Evolutionary conservation across 768 basidiomycete genomes (phyloP).

Genomic region (Leccinum subtestaceum): DNA sequence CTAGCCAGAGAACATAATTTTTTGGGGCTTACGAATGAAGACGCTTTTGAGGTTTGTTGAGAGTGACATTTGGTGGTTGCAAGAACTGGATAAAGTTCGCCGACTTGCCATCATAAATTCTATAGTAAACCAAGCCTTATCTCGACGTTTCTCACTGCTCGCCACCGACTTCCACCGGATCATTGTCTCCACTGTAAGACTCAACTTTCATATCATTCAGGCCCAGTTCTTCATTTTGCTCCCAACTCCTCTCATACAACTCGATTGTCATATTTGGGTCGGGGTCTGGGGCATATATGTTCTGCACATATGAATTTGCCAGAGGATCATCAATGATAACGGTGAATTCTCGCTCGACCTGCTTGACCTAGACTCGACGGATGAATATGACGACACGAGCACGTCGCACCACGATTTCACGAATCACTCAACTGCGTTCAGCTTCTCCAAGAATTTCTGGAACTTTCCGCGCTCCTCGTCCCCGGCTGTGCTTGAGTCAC

Average conservation of each 20-base stretch:
- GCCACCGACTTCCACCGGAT: no score
- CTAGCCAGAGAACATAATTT: not conserved
- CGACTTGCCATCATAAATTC: no score
- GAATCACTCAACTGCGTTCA: constrained; percentile 60
- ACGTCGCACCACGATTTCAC: not conserved
- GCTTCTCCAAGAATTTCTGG: constrained; percentile 66
- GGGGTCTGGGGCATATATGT: constrained; percentile 94
- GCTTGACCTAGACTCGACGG: constrained; percentile 57
- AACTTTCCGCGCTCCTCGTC: constrained; percentile 57
- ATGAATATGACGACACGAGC: not conserved
- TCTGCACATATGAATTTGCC: constrained; percentile 94
- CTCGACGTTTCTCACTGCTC: no score
- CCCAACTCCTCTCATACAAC: constrained; percentile 77
- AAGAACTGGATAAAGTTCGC: no score
- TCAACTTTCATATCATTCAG: constrained; percentile 89
- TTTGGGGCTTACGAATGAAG: not conserved
- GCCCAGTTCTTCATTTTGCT: constrained; percentile 94
- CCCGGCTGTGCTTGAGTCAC: constrained; percentile 52
- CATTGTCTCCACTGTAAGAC: constrained; percentile 20
- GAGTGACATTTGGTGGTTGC: no score
- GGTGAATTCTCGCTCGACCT: constrained; percentile 78
- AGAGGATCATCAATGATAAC: constrained; percentile 94
- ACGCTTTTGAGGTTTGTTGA: not conserved
- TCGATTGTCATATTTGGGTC: constrained; percentile 91
- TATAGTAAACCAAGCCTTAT: no score